phyloP scores from a whole-genome alignment of 2,329 filamentous ascomycete genomes.

The Nigrospora sphaerica region DNA sequence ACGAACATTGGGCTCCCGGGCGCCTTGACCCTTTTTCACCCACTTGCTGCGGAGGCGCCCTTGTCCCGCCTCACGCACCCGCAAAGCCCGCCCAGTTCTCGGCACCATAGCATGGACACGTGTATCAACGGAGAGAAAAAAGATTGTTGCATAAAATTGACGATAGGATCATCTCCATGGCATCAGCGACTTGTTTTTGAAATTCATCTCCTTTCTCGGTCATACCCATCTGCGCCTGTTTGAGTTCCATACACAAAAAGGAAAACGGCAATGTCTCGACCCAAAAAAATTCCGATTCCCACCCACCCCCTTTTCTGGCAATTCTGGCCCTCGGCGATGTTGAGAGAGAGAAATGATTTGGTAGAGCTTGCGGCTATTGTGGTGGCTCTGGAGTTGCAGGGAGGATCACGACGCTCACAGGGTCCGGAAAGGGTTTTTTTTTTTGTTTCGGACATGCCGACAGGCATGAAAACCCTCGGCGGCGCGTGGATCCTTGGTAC shows the following conservation, averaged over 20 bases:
- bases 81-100: slow-evolving; percentile 2
- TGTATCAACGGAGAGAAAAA: slow-evolving; percentile 34
- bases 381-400: too few relatives aligned
- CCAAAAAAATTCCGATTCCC: slow-evolving; percentile 23
- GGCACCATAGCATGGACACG: slow-evolving; percentile 19
- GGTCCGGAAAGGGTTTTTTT: too few relatives aligned
- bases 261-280: slow-evolving; percentile 17
- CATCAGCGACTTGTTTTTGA: slow-evolving; percentile 37
- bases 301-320: background rate
- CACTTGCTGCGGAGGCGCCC: background rate
- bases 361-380: too few relatives aligned
- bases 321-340: background rate
- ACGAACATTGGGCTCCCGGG: too few relatives aligned
- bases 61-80: slow-evolving; percentile 2
- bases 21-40: too few relatives aligned
- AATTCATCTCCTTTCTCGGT: slow-evolving; percentile 21
- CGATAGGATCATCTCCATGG: slow-evolving; percentile 36
- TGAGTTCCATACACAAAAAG: slow-evolving; percentile 13
- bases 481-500: too few relatives aligned
- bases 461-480: too few relatives aligned
- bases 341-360: background rate
- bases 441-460: too few relatives aligned
- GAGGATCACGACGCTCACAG: too few relatives aligned
- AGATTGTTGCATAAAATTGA: slow-evolving; percentile 36
- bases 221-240: slow-evolving; percentile 24